Base-by-base conservation (phyloP, 2,329 filamentous ascomycete genomes). In the Trichoderma semiorbis region DNA sequence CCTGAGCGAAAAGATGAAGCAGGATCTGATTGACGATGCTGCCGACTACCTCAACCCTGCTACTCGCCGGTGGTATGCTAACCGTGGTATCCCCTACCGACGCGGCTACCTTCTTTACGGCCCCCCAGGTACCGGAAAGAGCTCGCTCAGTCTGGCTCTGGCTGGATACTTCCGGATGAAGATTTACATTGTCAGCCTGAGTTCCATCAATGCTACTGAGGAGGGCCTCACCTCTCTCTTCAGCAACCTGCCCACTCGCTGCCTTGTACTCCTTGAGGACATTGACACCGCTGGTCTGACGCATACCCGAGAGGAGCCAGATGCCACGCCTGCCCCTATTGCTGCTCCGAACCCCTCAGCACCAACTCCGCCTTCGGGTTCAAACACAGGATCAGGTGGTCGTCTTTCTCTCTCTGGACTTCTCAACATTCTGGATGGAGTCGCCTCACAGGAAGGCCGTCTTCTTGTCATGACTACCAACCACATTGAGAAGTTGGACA, bases 91-190 rank as follows among this genome's bases (percentile, higher is more conserved):
- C 34, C 94, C 94, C 0, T 97, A 97, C 79, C 88, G 94, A 16
- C 87, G 94, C 5, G 94, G 94, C 0, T 97, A 96, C 77, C 87
- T 97, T 0, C 89, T 97, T 18, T 85, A 95, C 74, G 94, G 94
- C 0, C 93, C 93, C 0, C 93, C 93, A 0, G 93, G 93, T 34
- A 95, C 92, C 0, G 93, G 93, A 16, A 96, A 95, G 80, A 92
- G 89, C 58, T 92, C 90, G 60, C 84, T 94, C 1, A 91, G 88
- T 74, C 86, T 93, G 55, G 91, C 92, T 0, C 84, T 93, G 64
- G 91, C 92, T 0, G 92, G 92, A 6, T 87, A 89, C 77, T 91
- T 93, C 78, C 88, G 89, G 72, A 86, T 94, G 81, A 86, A 88
- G 63, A 91, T 94, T 73, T 93, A 93, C 80, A 91, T 93, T 70